Evolutionary conservation across 2,329 filamentous ascomycete species (phyloP).

Genomic region (Alternaria brassicae): DNA sequence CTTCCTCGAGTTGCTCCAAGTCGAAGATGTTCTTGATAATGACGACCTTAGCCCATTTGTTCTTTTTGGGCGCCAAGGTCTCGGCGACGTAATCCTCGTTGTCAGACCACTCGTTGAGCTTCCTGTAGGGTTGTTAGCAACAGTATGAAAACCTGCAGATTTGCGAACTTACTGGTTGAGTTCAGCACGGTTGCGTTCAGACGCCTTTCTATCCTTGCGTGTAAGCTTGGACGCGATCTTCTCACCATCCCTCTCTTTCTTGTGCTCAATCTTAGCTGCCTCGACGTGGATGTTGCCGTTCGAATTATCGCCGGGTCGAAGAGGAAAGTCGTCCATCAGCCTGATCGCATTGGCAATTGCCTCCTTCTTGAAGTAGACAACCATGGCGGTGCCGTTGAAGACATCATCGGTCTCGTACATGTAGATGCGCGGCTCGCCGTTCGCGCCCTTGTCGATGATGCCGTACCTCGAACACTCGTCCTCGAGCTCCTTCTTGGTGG

Average conservation of each 20-base stretch:
- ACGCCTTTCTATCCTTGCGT: constrained; percentile 81
- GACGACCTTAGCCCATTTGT: constrained; percentile 77
- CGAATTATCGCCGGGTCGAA: constrained; percentile 65
- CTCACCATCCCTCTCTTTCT: constrained; percentile 75
- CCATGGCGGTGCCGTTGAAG: constrained; percentile 91
- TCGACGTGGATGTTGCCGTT: constrained; percentile 75
- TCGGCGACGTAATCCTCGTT: constrained; percentile 66
- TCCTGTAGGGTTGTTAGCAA: constrained; percentile 59
- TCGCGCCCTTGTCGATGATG: constrained; percentile 93
- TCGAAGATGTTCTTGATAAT: constrained; percentile 95
- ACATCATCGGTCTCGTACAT: constrained; percentile 85
- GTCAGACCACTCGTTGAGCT: constrained; percentile 94
- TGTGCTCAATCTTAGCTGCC: constrained; percentile 88
- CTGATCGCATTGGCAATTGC: constrained; percentile 87
- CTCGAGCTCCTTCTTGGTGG: constrained; percentile 79
- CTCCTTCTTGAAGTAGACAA: constrained; percentile 94
- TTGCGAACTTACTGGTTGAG: constrained; percentile 66
- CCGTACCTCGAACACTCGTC: constrained; percentile 88
- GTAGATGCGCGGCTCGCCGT: constrained; percentile 86
- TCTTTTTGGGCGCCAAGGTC: constrained; percentile 57
- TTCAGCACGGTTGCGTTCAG: constrained; percentile 89
- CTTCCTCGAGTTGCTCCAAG: constrained; percentile 80
- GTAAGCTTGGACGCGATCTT: constrained; percentile 57
- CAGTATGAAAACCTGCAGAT: not conserved
- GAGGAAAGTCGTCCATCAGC: constrained; percentile 81